phyloP scores from a whole-genome alignment of 2,329 filamentous ascomycete genomes.

The Aspergillus sp. region DNA sequence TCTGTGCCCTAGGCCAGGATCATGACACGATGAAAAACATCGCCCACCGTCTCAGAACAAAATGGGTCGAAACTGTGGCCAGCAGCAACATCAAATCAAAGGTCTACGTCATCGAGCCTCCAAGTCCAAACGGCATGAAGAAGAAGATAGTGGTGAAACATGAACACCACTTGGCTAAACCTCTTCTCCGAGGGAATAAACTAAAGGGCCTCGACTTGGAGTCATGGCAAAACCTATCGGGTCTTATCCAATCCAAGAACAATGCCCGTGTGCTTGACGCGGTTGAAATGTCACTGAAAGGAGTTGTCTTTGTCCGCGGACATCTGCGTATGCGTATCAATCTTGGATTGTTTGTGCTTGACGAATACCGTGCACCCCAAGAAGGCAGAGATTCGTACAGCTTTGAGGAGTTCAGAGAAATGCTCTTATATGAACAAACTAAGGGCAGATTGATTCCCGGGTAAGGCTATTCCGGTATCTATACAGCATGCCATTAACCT shows the following conservation, averaged over 20 bases:
- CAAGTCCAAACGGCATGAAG: constrained; percentile 17
- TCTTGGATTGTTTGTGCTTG: constrained; percentile 41
- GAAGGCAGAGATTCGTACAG: constrained; percentile 25
- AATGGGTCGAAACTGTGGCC: constrained; percentile 28
- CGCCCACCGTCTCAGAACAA: constrained; percentile 21
- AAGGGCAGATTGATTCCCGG: constrained; percentile 37
- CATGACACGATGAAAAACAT: constrained; percentile 38
- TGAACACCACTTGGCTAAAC: constrained; percentile 13
- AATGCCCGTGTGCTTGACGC: constrained; percentile 26
- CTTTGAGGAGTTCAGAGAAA: constrained; percentile 40
- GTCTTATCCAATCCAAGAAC: constrained; percentile 27
- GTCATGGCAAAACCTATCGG: constrained; percentile 19
- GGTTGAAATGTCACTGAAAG: constrained; percentile 29
- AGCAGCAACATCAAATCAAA: constrained; percentile 29
- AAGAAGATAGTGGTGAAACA: constrained; percentile 25
- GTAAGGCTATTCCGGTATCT: constrained; percentile 23
- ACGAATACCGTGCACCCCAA: constrained; percentile 30
- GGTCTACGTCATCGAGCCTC: constrained; percentile 32
- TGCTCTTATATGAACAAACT: constrained; percentile 36
- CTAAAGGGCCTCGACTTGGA: constrained; percentile 15
- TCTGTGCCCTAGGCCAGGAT: constrained; percentile 29
- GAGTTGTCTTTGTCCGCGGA: constrained; percentile 30
- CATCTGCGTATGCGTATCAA: constrained; percentile 42
- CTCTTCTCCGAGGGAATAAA: constrained; percentile 20
- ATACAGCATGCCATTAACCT: background rate